phyloP scores from a whole-genome alignment of 2,329 filamentous ascomycete species.

The Fusarium hostae region DNA sequence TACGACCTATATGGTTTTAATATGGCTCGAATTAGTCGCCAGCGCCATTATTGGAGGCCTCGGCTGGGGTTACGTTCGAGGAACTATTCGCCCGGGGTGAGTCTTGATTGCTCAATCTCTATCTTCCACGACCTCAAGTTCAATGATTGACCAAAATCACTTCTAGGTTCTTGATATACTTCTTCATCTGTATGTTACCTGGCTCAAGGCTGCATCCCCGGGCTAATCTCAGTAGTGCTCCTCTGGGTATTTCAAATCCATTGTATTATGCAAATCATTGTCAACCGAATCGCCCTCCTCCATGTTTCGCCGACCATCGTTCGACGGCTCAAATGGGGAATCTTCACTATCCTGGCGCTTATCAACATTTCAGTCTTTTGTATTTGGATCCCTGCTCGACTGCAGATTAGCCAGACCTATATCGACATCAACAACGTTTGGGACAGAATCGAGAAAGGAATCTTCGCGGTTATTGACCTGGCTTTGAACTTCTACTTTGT shows the following conservation, averaged over 20 bases:
- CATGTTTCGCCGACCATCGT: conserved; percentile 53
- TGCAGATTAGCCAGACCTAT: conserved; percentile 53
- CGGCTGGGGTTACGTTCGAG: conserved; percentile 51
- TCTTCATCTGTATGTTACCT: conserved; percentile 34
- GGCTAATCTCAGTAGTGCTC: conserved; percentile 42
- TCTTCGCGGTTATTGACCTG: conserved; percentile 59
- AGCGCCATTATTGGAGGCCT: conserved; percentile 50
- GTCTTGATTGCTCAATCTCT: neutral
- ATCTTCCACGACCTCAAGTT: neutral
- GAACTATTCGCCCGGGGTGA: conserved; percentile 45
- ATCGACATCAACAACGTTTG: conserved; percentile 58
- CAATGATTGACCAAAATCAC: conserved; percentile 7
- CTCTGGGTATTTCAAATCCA: conserved; percentile 52
- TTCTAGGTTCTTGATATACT: conserved; percentile 46
- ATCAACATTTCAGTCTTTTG: conserved; percentile 62
- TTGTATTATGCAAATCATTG: conserved; percentile 62
- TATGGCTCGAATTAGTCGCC: conserved; percentile 54
- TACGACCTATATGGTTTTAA: conserved; percentile 53
- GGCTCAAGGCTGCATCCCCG: neutral
- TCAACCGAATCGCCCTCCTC: conserved; percentile 61
- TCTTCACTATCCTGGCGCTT: conserved; percentile 53
- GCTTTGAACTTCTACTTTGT: conserved; percentile 60
- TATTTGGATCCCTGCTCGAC: conserved; percentile 62
- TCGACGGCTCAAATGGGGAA: conserved; percentile 55
- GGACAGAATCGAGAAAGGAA: conserved; percentile 61